A percentile compares a stretch with the other conserved stretches of the same genome.
Evolutionary conservation across 2,329 filamentous ascomycete species (phyloP).

Genomic region (Aspergillus luchuensis): DNA sequence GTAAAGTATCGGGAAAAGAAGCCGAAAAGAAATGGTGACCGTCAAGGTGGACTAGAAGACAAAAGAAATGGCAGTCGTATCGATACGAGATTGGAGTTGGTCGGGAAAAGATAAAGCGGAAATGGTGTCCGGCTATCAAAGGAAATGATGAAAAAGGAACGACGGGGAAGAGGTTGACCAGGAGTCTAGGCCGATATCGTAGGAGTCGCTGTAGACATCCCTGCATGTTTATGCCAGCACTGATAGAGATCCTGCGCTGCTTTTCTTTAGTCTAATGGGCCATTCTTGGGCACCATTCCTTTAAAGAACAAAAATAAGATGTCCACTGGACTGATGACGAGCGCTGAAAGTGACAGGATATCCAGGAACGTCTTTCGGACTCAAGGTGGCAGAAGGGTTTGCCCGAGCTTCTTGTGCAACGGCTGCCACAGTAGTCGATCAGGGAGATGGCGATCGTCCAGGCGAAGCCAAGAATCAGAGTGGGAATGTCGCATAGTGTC

Average conservation of each 20-base stretch:
- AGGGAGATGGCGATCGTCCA: background rate
- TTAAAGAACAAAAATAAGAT: background rate
- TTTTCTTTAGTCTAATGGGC: background rate
- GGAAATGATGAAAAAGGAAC: background rate
- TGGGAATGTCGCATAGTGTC: background rate
- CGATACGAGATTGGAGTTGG: slow-evolving; percentile 5
- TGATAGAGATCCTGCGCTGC: background rate
- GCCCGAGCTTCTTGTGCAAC: background rate
- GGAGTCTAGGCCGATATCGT: background rate
- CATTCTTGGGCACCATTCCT: background rate
- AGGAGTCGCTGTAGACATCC: background rate
- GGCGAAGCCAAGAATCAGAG: background rate
- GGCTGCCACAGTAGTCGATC: background rate
- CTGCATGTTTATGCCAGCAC: background rate
- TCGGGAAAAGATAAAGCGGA: background rate
- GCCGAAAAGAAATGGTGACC: slow-evolving; percentile 6
- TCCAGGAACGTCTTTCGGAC: background rate
- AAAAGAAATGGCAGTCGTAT: slow-evolving; percentile 16
- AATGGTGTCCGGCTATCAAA: background rate
- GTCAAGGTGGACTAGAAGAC: slow-evolving; percentile 10
- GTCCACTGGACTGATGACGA: background rate
- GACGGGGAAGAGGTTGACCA: background rate
- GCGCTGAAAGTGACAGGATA: background rate
- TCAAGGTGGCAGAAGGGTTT: background rate
- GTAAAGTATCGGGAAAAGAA: slow-evolving; percentile 2